Evolutionary conservation across 805 yeast genomes (phyloP), one percentile per base, ranked within the genome.

Genomic region (Tetrapisispora nanseiensis): DNA sequence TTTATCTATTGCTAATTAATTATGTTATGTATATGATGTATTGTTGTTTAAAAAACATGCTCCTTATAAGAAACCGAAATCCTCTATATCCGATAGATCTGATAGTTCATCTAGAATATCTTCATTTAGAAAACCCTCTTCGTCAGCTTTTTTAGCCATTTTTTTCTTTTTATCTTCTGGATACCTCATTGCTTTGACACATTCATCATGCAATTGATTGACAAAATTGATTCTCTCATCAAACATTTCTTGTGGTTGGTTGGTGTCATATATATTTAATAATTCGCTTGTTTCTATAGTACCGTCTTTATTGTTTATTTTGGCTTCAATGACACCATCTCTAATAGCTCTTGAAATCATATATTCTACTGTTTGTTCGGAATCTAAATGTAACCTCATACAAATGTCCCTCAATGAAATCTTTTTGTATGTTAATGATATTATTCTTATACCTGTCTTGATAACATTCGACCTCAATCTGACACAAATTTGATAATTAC

Each of bases 321-420:
- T 76, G 3, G 98, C 97, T 57, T 92, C 97, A 59, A 92, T 86
- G 40, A 92, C 97, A 46, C 95, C 96, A 61, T 92, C 99, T 56
- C 95, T 80, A 45, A 92, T 90, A 21, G 97, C 92, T 69, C 92
- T 90, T 30, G 96, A 86, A 19, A 92, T 95, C 62, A 92, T 87
- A 62, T 90, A 92, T 68, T 92, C 99, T 1, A 96, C 95, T 54
- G 90, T 81, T 57, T 92, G 89, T 68, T 92, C 99, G 38, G 89
- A 80, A 56, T 90, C 98, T 48, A 92, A 74, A 52, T 84, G 87
- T 59, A 92, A 75, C 59, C 90, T 86, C 55, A 92, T 75, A 64
- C 98, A 92, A 44, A 92, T 87, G 59, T 92, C 99, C 63, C 82
- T 84, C 55, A 92, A 73, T 3, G 97, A 85, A 47, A 92, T 92